Evolutionary conservation across 164 flowering plant species (phyloP), one percentile per base, ranked within the genome.

Genomic region (Vitis rupestris): DNA sequence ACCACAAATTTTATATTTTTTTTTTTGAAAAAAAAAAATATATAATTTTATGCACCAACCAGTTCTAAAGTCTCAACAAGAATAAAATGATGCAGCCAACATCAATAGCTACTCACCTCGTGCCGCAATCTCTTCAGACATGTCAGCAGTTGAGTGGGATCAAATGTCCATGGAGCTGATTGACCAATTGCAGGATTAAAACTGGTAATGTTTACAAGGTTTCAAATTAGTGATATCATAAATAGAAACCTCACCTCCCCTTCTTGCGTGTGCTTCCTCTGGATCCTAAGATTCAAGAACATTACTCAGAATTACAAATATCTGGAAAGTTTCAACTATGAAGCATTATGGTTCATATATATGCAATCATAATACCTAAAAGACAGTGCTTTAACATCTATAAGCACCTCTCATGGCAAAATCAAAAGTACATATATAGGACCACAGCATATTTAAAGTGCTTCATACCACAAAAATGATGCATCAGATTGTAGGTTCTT

Each of bases 81-180:
- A 19, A 10, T 29, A 47, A 48, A 10, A 31, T 29, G 13, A 30
- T 15, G 8, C 11, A 10, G 11, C n/a, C 11, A 29, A 23, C n/a
- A 56, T 14, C 16, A 59, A 13, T 3, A 69, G 30, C 37, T 16
- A 53, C 70, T 77, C 53, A 95, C 98, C 94, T 88, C 73, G 52
- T 60, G 72, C 67, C 82, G 88, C 66, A 93, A 71, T 63, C 81
- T 85, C 73, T 76, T 81, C 65, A 95, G 89, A 65, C 96, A 82
- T 19, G 56, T 68, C 52, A 91, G 83, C 30, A 95, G 80, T 50
- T 60, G 78, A 9, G 67, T 78, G 1, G 98, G 94, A 73, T 87
- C 82, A 80, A 93, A 95, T 68, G 99, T 95, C 98, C 99, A 95
- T 48, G 98, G 97, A 74, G 98, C 99, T 95, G 93, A 79, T 62